These are phyloP conservation scores for Heterococcus sp. DNA, from an alignment of 108 stramenopile genomes.

Conservation along the genomic window DNA sequence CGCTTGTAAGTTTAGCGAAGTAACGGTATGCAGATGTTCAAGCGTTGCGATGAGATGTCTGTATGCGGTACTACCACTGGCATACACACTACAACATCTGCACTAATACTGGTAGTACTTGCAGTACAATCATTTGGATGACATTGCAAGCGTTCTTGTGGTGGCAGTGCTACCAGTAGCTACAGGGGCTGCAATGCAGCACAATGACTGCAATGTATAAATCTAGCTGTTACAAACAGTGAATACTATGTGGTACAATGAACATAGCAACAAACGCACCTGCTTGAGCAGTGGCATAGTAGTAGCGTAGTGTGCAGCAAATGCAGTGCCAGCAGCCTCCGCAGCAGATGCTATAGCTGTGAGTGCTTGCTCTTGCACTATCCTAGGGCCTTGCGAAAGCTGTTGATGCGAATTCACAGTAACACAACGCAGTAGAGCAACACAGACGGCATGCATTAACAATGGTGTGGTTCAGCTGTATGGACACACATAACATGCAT, in stretches of 20 bases:
- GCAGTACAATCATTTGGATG: no score
- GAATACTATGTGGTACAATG: neutral
- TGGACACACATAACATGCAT: no score
- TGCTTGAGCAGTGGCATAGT: constrained; percentile 38
- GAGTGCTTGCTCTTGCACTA: constrained; percentile 21
- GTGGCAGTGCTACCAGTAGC: neutral
- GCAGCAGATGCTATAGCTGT: constrained; percentile 10
- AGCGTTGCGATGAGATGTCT: no score
- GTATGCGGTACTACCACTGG: neutral
- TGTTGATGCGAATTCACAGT: no score
- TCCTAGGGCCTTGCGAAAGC: constrained; percentile 12
- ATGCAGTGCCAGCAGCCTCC: constrained; percentile 20
- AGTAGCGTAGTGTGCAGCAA: constrained; percentile 17
- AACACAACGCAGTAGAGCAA: no score
- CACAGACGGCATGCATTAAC: no score
- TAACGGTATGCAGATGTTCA: no score
- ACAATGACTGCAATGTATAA: neutral
- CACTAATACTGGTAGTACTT: no score
- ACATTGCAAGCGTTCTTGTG: no score
- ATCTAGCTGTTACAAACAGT: neutral
- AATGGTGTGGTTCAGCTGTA: no score
- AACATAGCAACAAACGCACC: neutral
- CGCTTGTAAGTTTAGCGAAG: neutral
- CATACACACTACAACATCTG: neutral
- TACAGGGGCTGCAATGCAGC: neutral